Base-by-base conservation (phyloP, 140 eudicot species). In the Erigeron philadelphicus region DNA sequence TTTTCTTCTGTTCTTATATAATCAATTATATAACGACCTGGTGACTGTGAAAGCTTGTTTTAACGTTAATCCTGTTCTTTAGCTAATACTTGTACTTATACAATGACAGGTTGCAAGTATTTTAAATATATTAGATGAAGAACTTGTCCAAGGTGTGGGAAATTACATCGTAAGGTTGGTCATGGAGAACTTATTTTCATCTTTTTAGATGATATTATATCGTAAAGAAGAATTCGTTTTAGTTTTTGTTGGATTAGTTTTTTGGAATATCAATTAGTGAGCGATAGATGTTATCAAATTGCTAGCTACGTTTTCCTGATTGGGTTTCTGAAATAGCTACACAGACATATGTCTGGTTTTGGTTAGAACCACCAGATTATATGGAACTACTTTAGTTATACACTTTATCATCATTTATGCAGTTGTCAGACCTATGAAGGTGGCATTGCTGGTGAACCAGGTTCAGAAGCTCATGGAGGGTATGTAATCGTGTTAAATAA, bases 401-500 rank as follows among this genome's bases (percentile, higher is more conserved):
- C 57, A 15, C 7, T 46, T 23, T 60, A 53, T 45, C 18, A 46
- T 60, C 47, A 10, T 31, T 58, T 31, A 10, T 79, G 77, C 80
- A 93, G 98, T 64, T 89, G 96, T 80, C 96, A 89, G 84, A 93
- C 96, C 48, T 89, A 81, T 68, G 98, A 93, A 85, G 98, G 98
- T 76, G 98, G 98, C 61, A 87, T 93, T 64, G 86, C 85, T 77
- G 96, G 98, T 66, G 98, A 93, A 75, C 98, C 98, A 8, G 93
- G 96, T 57, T 86, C 96, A 56, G 98, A 93, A 85, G 98, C 98
- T 80, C 98, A 93, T 76, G 98, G 98, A 70, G 98, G 98, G 98
- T 93, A 85, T 78, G 96, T 86, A 4, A 31, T 31, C 4, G 38
- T 31, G 38, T 72, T 70, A 75, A 53, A 25, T 41, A 9, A 42